These are phyloP conservation scores for Aureobasidium sp. DNA, from an alignment of 2,329 filamentous ascomycete species.

Conservation along the genomic window DNA sequence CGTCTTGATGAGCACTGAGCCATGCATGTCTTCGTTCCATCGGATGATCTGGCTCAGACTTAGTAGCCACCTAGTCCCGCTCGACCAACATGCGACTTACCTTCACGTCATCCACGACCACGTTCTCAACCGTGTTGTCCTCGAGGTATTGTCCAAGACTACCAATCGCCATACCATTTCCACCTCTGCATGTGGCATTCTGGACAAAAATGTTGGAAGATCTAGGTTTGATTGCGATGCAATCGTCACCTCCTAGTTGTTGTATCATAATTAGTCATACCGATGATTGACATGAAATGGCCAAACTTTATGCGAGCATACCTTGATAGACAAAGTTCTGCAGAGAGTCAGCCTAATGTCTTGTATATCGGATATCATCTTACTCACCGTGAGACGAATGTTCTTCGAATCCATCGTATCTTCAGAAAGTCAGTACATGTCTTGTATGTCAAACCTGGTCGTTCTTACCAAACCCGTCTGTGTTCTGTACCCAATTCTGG, in stretches of 20 bases:
- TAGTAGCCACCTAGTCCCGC: background rate
- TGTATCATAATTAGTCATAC: background rate
- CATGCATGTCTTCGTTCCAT: constrained; percentile 40
- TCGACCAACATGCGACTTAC: background rate
- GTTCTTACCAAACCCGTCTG: constrained; percentile 40
- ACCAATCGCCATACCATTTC: constrained; percentile 45
- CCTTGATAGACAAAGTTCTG: constrained; percentile 46
- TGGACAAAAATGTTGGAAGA: constrained; percentile 49
- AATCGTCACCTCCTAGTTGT: constrained; percentile 41
- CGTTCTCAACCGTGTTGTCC: constrained; percentile 43
- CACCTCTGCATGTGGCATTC: constrained; percentile 46
- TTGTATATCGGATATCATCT: no score
- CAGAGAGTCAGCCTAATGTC: no score
- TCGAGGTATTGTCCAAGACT: constrained; percentile 48
- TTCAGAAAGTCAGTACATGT: constrained; percentile 4
- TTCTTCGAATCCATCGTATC: constrained; percentile 49
- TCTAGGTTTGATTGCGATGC: constrained; percentile 54
- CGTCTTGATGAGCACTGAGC: constrained; percentile 48
- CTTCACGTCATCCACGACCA: constrained; percentile 39
- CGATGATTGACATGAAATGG: no score
- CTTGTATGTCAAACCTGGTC: constrained; percentile 15
- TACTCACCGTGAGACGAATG: constrained; percentile 31
- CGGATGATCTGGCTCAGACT: constrained; percentile 26
- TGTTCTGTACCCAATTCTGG: constrained; percentile 45
- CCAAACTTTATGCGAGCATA: constrained; percentile 15